Evolutionary conservation across 352 stramenopile genomes (phyloP), one percentile per base, ranked within the genome.

Genomic region (Aphanomyces invadans): DNA sequence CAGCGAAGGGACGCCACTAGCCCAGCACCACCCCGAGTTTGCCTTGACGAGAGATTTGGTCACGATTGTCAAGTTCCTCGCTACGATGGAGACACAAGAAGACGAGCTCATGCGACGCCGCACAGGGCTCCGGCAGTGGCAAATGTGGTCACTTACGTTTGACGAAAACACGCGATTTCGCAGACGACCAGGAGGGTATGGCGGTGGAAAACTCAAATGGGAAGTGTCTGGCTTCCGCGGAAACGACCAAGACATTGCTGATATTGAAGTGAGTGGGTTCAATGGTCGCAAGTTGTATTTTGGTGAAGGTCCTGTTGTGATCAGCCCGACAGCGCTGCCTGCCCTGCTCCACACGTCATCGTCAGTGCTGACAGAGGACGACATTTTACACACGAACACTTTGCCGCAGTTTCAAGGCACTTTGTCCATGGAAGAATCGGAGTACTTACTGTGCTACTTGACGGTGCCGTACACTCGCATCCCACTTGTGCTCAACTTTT

Each of bases 391-490:
- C 79, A 71, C 98, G 17, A 86, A 88, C 33, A 88, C 98, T 42
- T 71, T 99, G 33, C 97, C 97, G 4, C 98, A 95, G 0, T 99
- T 99, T 74, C 91, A 95, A 49, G 86, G 95, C 48, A 96, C 97
- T 25, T 77, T 99, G n/a, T 95, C 89, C 12, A 85, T 92, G 23
- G 92, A 97, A 60, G 97, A 99, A 70, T 96, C 92, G 0, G 96
- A 99, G 76, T 95, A 98, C 11, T 90, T 99, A 61, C 88, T 99
- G 65, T 96, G 97, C 71, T 99, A 99, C 73, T 84, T 99, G 60
- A 99, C 97, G 4, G 97, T 98, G 9, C 97, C 97, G 31, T 99
- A 99, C 70, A 91, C 98, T 31, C 75, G 96, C 23, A 99, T 99
- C 69, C 97, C 97, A 33, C 82, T 99, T 4, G 86, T 99, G 31